These are phyloP conservation scores for Scheffersomyces parashehatae DNA, from an alignment of 1,139 yeast genomes.

Conservation along the genomic window DNA sequence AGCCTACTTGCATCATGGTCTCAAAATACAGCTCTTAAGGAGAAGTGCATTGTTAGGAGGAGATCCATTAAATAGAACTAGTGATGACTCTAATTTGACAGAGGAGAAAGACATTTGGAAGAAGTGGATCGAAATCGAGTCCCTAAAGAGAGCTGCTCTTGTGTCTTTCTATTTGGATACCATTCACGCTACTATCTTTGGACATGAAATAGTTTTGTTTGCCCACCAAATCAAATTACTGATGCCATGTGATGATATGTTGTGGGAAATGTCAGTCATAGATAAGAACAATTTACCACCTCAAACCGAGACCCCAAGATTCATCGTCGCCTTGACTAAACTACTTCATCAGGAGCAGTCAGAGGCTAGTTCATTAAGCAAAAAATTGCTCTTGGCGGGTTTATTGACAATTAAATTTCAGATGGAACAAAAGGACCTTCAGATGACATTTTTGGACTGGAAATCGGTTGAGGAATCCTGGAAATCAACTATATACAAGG, in stretches of 20 bases:
- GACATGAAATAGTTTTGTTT: constrained; percentile 14
- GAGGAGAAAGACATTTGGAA: constrained; percentile 15
- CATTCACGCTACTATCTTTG: constrained; percentile 31
- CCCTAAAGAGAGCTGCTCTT: constrained; percentile 27
- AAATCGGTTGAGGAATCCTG: constrained; percentile 43
- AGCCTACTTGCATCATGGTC: constrained; percentile 5
- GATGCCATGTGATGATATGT: constrained; percentile 5
- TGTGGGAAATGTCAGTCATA: constrained; percentile 3
- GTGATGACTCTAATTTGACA: background rate
- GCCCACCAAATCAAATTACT: constrained; percentile 5
- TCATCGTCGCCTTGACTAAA: background rate
- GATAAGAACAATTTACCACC: background rate
- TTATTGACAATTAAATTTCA: constrained; percentile 64
- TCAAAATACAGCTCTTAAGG: constrained; percentile 5
- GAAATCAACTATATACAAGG: constrained; percentile 62
- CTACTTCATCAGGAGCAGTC: background rate
- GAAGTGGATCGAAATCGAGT: constrained; percentile 29
- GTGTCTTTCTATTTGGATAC: constrained; percentile 31
- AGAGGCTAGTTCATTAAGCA: constrained; percentile 22
- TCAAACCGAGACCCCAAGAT: background rate
- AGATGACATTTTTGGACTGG: constrained; percentile 38
- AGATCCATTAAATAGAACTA: constrained; percentile 3
- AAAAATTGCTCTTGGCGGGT: constrained; percentile 66
- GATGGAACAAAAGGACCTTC: constrained; percentile 69
- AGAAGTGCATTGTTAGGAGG: constrained; percentile 5